phyloP scores from a whole-genome alignment of 208 protist genomes.

The Trichomonas tenax region DNA sequence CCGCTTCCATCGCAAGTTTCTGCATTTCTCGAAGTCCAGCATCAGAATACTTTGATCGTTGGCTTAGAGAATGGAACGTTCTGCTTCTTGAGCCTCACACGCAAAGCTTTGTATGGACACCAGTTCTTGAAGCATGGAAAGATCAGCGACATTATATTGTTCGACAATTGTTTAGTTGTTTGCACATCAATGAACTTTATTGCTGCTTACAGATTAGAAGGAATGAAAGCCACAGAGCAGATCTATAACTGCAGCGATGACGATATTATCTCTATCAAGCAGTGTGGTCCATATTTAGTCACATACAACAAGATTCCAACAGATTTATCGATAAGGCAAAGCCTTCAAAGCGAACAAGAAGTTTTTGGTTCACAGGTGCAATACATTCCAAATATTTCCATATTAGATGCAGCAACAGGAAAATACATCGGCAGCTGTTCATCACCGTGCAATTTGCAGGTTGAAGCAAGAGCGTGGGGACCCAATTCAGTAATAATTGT shows the following conservation, averaged over 20 bases:
- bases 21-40: not conserved
- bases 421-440: not conserved
- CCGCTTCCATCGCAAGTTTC: not conserved
- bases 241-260: not conserved
- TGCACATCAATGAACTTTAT: not conserved
- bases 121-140: not conserved
- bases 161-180: not conserved
- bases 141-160: not conserved
- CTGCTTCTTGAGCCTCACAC: not conserved
- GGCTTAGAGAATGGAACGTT: not conserved
- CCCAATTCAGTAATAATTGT: not conserved
- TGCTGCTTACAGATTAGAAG: not conserved
- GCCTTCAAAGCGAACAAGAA: not conserved
- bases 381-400: not conserved
- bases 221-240: not conserved
- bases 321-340: not conserved
- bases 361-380: no score
- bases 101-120: not conserved
- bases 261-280: not conserved
- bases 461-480: not conserved
- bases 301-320: not conserved
- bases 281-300: not conserved
- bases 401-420: not conserved
- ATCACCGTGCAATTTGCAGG: not conserved
- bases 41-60: not conserved